Evolutionary conservation across 352 stramenopile genomes (phyloP), one percentile per base, ranked within the genome.

Genomic region (Globisporangium emineosum): DNA sequence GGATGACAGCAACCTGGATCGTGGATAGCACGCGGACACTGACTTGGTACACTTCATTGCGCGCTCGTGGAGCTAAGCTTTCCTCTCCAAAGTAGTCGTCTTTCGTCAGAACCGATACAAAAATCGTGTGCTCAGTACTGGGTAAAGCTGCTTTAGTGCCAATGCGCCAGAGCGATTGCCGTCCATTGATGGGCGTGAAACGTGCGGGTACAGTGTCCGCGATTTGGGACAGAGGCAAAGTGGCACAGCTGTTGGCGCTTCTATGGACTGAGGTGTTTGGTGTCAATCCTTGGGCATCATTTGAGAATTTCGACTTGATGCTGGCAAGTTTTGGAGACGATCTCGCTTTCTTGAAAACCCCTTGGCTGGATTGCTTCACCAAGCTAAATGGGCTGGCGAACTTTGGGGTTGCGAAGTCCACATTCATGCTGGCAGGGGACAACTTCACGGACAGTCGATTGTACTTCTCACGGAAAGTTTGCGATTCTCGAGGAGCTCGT

Each of bases 61-160:
- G 42, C 2, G 68, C 51, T 23, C 15, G 35, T 17, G 64, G 59
- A 2, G 68, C 45, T 19, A 91, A 60, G 55, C 81, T 87, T 51
- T 91, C 81, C 45, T 88, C 74, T 4, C 81, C 81, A 29, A 91
- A 91, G 57, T 71, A 86, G 37, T 89, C 79, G 50, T 75, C 67
- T 27, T 74, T 68, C 47, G 85, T 80, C 6, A 91, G 66, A 8
- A 91, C 66, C 0, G 75, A 78, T 17, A 91, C 78, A 1, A 82
- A 75, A 29, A 83, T 75, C 15, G 66, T 60, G 13, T 55, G 40
- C 5, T 63, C 60, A 0, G 12, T 30, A 6, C 23, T 47, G n/a
- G 27, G 15, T 10, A 43, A n/a, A 13, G 32, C 43, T 3, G n/a
- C 9, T 13, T 57, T 52, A 7, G 49, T 33, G 17, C 49, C 51